Conservation (phyloP, 2,329 filamentous ascomycete genomes). For the Ophiostoma sp. region DNA sequence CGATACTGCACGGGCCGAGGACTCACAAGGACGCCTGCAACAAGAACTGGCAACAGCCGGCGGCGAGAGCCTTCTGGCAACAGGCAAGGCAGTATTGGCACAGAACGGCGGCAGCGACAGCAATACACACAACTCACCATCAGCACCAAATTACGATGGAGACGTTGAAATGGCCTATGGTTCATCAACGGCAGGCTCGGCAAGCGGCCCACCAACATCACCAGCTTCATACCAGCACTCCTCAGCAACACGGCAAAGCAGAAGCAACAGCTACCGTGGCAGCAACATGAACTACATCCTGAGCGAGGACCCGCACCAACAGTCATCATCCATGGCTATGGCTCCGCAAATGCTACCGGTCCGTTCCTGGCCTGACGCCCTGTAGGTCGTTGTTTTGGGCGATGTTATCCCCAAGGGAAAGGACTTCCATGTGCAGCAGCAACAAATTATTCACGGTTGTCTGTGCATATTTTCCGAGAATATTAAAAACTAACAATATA, state of each 20-base stretch:
- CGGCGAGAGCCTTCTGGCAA: slow-evolving; percentile 29
- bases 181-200: not conserved
- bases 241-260: not conserved
- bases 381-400: slow-evolving; percentile 28
- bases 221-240: not conserved
- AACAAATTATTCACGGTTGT: not conserved
- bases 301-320: slow-evolving; percentile 19
- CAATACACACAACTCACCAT: not conserved
- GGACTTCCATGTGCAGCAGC: not conserved
- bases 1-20: slow-evolving; percentile 21
- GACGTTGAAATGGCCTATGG: slow-evolving; percentile 20
- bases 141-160: slow-evolving; percentile 15
- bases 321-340: slow-evolving; percentile 13
- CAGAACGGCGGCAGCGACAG: slow-evolving; percentile 14
- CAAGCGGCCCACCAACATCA: not conserved
- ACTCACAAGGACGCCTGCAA: slow-evolving; percentile 28
- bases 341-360: slow-evolving; percentile 27
- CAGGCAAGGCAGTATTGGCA: slow-evolving; percentile 28
- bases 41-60: slow-evolving; percentile 26
- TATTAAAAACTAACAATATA: not conserved
- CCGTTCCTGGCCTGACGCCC: slow-evolving; percentile 29
- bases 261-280: slow-evolving; percentile 16
- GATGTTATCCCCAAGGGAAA: slow-evolving; percentile 16
- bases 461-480: not conserved
- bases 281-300: slow-evolving; percentile 19